These are phyloP conservation scores for Cercospora berteroae DNA, from an alignment of 2,329 filamentous ascomycete genomes.

Conservation along the genomic window DNA sequence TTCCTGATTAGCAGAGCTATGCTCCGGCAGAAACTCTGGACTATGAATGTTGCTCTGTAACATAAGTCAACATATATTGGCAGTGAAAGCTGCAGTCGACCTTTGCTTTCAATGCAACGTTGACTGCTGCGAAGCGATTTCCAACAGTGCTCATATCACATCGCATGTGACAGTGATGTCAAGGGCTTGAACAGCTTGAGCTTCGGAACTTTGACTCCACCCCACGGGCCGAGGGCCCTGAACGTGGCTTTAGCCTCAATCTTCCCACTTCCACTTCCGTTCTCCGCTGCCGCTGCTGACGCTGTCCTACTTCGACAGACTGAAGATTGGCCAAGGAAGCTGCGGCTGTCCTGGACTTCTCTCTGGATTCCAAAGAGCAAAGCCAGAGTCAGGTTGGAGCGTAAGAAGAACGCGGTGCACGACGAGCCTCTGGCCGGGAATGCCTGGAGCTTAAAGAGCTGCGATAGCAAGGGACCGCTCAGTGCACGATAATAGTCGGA, in stretches of 20 bases:
- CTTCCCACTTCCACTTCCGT: background rate
- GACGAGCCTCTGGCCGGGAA: background rate
- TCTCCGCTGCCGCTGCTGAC: background rate
- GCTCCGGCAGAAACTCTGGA: background rate
- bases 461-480: constrained; percentile 9
- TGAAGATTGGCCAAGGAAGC: background rate
- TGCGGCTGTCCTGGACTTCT: background rate
- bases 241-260: background rate
- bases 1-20: background rate
- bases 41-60: background rate
- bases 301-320: background rate
- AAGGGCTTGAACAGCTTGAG: background rate
- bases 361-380: background rate
- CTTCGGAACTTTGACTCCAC: background rate
- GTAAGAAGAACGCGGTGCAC: background rate
- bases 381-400: background rate
- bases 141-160: background rate
- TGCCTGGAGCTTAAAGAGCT: constrained; percentile 14
- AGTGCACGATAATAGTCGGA: background rate
- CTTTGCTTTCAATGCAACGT: no score
- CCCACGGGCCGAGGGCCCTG: constrained; percentile 1
- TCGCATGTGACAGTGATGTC: constrained; percentile 5
- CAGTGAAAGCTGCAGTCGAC: no score
- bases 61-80: background rate
- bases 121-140: background rate